Percentiles rank a stretch among this genome's conserved stretches.
These are phyloP conservation scores for Lophiostoma macrostomum DNA, from an alignment of 495 filamentous ascomycete genomes.

Conservation along the genomic window DNA sequence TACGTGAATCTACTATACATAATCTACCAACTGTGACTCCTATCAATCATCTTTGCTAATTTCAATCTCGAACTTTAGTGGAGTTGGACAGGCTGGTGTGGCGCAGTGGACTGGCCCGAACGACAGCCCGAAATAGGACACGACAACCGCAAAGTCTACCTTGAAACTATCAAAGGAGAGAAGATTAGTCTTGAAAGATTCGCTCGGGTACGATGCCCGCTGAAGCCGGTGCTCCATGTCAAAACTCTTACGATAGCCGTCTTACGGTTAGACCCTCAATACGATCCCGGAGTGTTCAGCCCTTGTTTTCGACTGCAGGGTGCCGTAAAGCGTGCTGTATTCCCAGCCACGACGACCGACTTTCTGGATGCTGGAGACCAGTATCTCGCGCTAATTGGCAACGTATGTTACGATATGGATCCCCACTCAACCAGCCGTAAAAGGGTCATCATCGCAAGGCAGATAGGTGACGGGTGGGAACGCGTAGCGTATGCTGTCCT, in stretches of 20 bases:
- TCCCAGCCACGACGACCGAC: neutral
- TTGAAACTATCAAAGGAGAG: neutral
- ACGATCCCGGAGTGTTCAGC: neutral
- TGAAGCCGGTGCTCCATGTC: too few species aligned
- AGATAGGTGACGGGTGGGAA: neutral
- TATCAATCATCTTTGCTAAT: too few species aligned
- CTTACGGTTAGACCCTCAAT: too few species aligned
- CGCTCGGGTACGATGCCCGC: too few species aligned
- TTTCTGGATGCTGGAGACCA: neutral
- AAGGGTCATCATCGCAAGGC: neutral
- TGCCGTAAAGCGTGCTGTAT: neutral
- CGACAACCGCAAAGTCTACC: neutral
- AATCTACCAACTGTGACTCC: too few species aligned
- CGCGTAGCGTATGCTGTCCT: neutral
- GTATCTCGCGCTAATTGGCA: neutral
- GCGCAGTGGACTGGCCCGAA: neutral
- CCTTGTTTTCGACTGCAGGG: neutral
- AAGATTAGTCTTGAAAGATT: too few species aligned
- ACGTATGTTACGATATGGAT: neutral
- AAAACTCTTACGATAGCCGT: too few species aligned
- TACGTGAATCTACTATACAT: too few species aligned
- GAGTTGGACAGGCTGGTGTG: conserved; percentile 3
- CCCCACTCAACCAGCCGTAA: too few species aligned
- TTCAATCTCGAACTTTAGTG: too few species aligned
- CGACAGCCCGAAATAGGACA: neutral